Percentiles rank a stretch among this genome's conserved stretches.
phyloP scores from a whole-genome alignment of 768 basidiomycete genomes.

The Kockovaella imperatae region DNA sequence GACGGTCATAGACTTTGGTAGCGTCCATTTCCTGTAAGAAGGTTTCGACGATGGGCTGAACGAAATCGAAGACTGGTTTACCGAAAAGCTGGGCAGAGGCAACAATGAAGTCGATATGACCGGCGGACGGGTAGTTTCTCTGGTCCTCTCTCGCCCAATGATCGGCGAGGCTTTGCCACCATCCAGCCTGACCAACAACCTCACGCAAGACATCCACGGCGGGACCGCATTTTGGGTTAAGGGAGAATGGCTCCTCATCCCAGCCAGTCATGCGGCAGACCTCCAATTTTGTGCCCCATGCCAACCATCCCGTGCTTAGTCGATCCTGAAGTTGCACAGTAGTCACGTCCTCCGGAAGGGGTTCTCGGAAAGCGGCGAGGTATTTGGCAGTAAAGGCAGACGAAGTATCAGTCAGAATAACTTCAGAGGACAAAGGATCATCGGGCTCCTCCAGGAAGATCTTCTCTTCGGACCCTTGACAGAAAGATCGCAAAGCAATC shows the following conservation, averaged over 20 bases:
- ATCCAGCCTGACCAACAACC: slow-evolving; percentile 50
- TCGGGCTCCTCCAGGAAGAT: slow-evolving; percentile 57
- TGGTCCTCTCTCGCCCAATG: slow-evolving; percentile 78
- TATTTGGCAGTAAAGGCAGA: slow-evolving; percentile 54
- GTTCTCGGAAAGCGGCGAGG: slow-evolving; percentile 54
- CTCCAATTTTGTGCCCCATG: slow-evolving; percentile 61
- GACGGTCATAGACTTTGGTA: slow-evolving; percentile 48
- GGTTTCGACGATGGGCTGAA: slow-evolving; percentile 56
- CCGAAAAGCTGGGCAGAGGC: slow-evolving; percentile 67
- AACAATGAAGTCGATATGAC: slow-evolving; percentile 43
- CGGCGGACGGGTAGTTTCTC: slow-evolving; percentile 46
- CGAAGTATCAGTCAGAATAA: slow-evolving; percentile 51
- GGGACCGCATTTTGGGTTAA: slow-evolving; percentile 54
- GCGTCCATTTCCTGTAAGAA: slow-evolving; percentile 57
- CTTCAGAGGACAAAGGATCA: slow-evolving; percentile 59
- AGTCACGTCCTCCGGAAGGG: slow-evolving; percentile 44
- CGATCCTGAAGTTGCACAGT: slow-evolving; percentile 53
- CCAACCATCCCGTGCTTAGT: slow-evolving; percentile 65
- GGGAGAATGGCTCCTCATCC: slow-evolving; percentile 42
- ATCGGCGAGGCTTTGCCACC: slow-evolving; percentile 55
- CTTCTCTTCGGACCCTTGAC: slow-evolving; percentile 56
- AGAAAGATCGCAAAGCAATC: slow-evolving; percentile 69
- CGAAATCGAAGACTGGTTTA: slow-evolving; percentile 58
- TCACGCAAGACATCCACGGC: slow-evolving; percentile 54
- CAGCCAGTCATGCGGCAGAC: slow-evolving; percentile 30